phyloP scores from a whole-genome alignment of 2,329 filamentous ascomycete genomes.

The Fusarium citri region DNA sequence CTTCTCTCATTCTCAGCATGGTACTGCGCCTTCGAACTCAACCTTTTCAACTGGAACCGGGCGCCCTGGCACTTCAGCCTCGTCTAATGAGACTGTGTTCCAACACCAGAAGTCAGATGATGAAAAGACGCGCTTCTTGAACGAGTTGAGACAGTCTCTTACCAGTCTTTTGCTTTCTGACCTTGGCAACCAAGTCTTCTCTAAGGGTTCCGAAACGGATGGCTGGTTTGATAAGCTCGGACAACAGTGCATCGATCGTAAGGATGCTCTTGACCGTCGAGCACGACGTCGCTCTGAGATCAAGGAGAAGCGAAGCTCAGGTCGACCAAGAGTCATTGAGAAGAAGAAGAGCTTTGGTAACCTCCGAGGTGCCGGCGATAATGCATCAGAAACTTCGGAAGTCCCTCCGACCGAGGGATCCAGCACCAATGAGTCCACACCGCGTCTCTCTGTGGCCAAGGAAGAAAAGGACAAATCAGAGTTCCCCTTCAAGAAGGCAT shows the following conservation, averaged over 20 bases:
- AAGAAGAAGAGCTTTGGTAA: constrained; percentile 78
- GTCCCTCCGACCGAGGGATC: constrained; percentile 56
- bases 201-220: constrained; percentile 93
- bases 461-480: constrained; percentile 55
- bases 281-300: constrained; percentile 55
- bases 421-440: constrained; percentile 44
- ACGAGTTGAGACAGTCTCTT: constrained; percentile 80
- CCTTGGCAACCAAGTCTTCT: constrained; percentile 85
- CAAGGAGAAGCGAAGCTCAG: constrained; percentile 58
- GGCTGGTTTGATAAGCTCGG: constrained; percentile 81
- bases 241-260: constrained; percentile 73
- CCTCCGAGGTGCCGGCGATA: constrained; percentile 64
- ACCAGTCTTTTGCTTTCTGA: constrained; percentile 90
- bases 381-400: constrained; percentile 54
- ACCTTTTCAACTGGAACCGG: constrained; percentile 61
- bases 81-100: constrained; percentile 75
- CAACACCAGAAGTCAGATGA: constrained; percentile 71
- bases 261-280: constrained; percentile 65
- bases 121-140: constrained; percentile 82
- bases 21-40: constrained; percentile 58
- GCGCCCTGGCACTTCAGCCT: constrained; percentile 73
- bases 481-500: constrained; percentile 85
- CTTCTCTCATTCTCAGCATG: constrained; percentile 58
- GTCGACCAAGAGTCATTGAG: constrained; percentile 66
- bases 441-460: constrained; percentile 38